Evolutionary conservation across 1,284 basidiomycete genomes (phyloP).

Genomic region (Leccinum subrobustum): DNA sequence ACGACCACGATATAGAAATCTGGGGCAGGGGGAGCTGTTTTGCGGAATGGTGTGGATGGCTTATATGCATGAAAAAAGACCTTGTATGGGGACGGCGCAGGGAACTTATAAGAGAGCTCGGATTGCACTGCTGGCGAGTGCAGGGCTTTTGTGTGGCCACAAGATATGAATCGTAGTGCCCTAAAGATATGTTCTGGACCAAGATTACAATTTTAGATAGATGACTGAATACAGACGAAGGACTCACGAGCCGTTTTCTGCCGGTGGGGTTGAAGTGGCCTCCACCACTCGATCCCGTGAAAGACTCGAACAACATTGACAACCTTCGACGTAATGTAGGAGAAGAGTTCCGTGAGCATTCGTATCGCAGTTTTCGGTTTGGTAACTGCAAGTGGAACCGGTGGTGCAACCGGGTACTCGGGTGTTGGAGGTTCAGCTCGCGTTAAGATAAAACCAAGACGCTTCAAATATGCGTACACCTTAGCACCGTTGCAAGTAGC

Average conservation of each 20-base stretch:
- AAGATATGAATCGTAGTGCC: slow-evolving; percentile 73
- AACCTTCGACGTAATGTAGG: slow-evolving; percentile 32
- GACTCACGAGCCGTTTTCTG: slow-evolving; percentile 30
- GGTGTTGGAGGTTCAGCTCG: slow-evolving; percentile 62
- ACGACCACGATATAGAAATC: slow-evolving; percentile 89
- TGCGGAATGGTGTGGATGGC: slow-evolving; percentile 82
- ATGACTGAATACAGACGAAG: background rate
- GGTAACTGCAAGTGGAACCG: slow-evolving; percentile 11
- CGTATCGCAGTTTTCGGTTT: slow-evolving; percentile 29
- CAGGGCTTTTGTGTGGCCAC: slow-evolving; percentile 52
- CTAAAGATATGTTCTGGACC: slow-evolving; percentile 64
- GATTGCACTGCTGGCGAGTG: slow-evolving; percentile 24
- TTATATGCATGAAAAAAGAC: slow-evolving; percentile 94
- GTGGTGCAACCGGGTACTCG: slow-evolving; percentile 56
- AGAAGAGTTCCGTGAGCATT: slow-evolving; percentile 37
- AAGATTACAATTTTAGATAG: background rate
- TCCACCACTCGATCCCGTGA: slow-evolving; percentile 52
- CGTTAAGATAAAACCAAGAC: slow-evolving; percentile 88
- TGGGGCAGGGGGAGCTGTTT: slow-evolving; percentile 75
- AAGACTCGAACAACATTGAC: slow-evolving; percentile 23
- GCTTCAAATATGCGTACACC: slow-evolving; percentile 91
- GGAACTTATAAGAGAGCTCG: background rate
- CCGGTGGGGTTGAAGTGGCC: slow-evolving; percentile 44
- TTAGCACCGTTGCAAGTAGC: slow-evolving; percentile 31
- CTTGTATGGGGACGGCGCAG: slow-evolving; percentile 53